Conservation (phyloP, 2,329 filamentous ascomycete species). For the Colletotrichum shisoi region DNA sequence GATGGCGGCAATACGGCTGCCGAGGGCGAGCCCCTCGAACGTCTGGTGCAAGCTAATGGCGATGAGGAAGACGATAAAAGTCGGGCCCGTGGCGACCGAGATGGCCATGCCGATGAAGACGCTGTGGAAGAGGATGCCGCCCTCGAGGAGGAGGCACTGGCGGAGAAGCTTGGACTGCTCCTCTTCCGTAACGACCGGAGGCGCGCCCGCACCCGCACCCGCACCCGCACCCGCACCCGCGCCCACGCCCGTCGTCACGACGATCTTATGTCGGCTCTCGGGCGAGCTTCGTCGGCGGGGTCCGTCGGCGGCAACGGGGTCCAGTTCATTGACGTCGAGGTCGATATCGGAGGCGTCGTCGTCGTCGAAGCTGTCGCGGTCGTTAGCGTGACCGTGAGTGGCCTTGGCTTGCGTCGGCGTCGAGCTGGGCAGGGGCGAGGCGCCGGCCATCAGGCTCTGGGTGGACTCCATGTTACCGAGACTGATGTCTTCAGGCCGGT, state of each 20-base stretch:
- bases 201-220: not conserved
- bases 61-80: slow-evolving; percentile 80
- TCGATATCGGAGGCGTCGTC: slow-evolving; percentile 66
- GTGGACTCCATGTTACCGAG: slow-evolving; percentile 61
- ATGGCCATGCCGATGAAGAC: slow-evolving; percentile 89
- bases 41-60: slow-evolving; percentile 87
- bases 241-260: slow-evolving; percentile 12
- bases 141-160: slow-evolving; percentile 81
- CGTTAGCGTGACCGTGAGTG: slow-evolving; percentile 32
- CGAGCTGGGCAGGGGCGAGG: slow-evolving; percentile 65
- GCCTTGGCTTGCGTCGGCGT: slow-evolving; percentile 51
- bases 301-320: slow-evolving; percentile 49
- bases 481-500: slow-evolving; percentile 59
- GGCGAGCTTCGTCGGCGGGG: slow-evolving; percentile 42
- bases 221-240: not conserved
- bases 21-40: slow-evolving; percentile 86
- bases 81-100: slow-evolving; percentile 79
- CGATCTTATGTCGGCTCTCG: slow-evolving; percentile 42
- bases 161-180: slow-evolving; percentile 72
- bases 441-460: slow-evolving; percentile 65
- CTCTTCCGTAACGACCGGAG: slow-evolving; percentile 53
- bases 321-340: slow-evolving; percentile 68
- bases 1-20: slow-evolving; percentile 83
- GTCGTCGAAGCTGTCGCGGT: slow-evolving; percentile 43
- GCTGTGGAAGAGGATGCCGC: slow-evolving; percentile 84